A percentile compares a stretch with the other conserved stretches of the same genome.
These are phyloP conservation scores for Cladosporium colombiae DNA, from an alignment of 2,329 filamentous ascomycete genomes.

Conservation along the genomic window DNA sequence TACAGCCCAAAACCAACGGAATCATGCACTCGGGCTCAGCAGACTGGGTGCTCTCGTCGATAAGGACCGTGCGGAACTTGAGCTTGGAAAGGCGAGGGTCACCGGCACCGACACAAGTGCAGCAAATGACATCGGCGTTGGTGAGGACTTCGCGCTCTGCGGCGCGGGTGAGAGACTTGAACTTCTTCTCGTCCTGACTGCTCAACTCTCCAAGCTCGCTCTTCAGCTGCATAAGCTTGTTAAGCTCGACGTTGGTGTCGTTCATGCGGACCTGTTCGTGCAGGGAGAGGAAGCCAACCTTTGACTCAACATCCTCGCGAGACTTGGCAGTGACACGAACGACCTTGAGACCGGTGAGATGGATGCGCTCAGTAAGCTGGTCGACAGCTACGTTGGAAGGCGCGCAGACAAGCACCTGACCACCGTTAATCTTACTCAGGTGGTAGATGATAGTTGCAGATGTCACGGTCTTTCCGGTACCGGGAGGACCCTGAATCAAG, in stretches of 20 bases:
- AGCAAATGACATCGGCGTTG: conserved; percentile 97
- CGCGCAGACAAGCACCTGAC: conserved; percentile 92
- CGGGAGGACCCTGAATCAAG: conserved; percentile 93
- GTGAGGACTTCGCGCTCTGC: conserved; percentile 93
- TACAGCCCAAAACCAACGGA: conserved; percentile 92
- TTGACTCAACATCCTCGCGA: conserved; percentile 97
- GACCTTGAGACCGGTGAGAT: conserved; percentile 91
- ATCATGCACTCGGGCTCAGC: conserved; percentile 99
- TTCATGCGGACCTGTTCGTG: conserved; percentile 97
- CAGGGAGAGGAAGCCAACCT: conserved; percentile 89
- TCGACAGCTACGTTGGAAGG: conserved; percentile 98
- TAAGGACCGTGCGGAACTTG: conserved; percentile 97
- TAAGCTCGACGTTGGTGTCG: conserved; percentile 89
- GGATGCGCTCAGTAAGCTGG: conserved; percentile 95
- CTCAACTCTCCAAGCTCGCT: conserved; percentile 86
- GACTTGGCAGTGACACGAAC: conserved; percentile 99
- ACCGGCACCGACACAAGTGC: conserved; percentile 95
- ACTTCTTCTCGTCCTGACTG: conserved; percentile 96
- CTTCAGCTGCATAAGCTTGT: conserved; percentile 91
- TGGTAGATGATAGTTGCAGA: conserved; percentile 99
- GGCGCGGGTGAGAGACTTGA: conserved; percentile 89
- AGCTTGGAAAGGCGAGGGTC: conserved; percentile 94
- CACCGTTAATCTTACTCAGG: conserved; percentile 89
- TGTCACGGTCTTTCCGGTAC: conserved; percentile 97
- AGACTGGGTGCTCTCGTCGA: conserved; percentile 97